Conservation (phyloP, 23 red algal species). For the Agarophyton chilense region DNA sequence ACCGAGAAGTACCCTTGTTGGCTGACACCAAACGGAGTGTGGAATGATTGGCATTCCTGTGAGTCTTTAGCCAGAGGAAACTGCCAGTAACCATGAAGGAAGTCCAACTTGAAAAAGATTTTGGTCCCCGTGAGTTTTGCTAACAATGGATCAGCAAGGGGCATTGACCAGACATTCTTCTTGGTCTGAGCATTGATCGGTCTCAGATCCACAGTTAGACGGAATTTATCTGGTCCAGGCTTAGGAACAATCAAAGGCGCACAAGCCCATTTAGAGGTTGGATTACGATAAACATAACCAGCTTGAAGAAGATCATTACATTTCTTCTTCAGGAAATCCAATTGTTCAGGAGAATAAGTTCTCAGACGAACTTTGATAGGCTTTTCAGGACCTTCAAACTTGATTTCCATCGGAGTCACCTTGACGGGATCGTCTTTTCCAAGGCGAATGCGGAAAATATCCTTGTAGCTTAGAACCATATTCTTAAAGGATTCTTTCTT, state of each 20-base stretch:
- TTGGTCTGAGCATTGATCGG: neutral
- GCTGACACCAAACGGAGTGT: conserved; percentile 11
- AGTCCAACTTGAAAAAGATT: conserved; percentile 1
- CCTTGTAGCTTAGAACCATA: neutral
- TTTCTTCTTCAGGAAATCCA: conserved; percentile 10
- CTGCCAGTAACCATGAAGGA: conserved; percentile 47
- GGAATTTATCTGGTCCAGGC: neutral
- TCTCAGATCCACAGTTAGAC: conserved; percentile 6
- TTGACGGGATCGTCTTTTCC: conserved; percentile 25
- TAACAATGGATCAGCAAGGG: neutral
- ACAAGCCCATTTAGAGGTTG: neutral
- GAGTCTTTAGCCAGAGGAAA: conserved; percentile 22
- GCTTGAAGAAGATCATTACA: neutral
- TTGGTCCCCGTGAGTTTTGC: neutral
- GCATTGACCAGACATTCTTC: conserved; percentile 12
- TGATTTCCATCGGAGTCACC: conserved; percentile 17
- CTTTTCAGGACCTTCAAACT: neutral
- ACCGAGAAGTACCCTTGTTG: neutral
- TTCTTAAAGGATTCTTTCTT: neutral
- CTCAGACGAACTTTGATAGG: neutral
- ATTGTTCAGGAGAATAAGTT: conserved; percentile 36
- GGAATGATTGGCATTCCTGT: conserved; percentile 6
- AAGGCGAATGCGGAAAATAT: conserved; percentile 23
- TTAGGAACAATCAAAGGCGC: conserved; percentile 22
- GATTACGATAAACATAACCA: conserved; percentile 6